phyloP scores from a whole-genome alignment of 306 rosid genomes.

The Vigna nakashimae region DNA sequence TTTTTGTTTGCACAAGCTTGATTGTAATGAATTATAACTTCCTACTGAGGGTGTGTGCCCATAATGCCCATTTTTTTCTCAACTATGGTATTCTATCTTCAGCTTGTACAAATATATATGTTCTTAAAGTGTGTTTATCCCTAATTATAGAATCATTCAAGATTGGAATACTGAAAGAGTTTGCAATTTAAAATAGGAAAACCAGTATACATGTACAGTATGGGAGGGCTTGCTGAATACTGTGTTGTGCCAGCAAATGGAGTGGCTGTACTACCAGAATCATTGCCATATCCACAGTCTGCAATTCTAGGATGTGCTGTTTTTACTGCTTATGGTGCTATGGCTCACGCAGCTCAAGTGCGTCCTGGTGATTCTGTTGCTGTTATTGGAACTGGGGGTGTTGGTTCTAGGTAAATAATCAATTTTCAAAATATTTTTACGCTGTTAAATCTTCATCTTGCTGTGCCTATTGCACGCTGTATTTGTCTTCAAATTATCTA shows the following conservation, averaged over 20 bases:
- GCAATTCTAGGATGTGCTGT: conserved; percentile 98
- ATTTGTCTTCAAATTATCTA: conserved; percentile 16
- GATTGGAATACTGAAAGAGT: conserved; percentile 42
- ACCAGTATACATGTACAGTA: conserved; percentile 89
- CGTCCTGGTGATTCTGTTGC: conserved; percentile 94
- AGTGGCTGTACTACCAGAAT: conserved; percentile 67
- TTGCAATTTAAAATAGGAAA: conserved; percentile 66
- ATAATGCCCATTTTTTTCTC: background rate
- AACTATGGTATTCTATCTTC: conserved; percentile 20
- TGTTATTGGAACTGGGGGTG: conserved; percentile 93
- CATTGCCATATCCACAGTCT: conserved; percentile 86
- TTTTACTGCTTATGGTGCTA: conserved; percentile 97
- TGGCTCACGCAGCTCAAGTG: conserved; percentile 98
- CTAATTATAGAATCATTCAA: conserved; percentile 6
- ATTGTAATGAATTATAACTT: conserved; percentile 17
- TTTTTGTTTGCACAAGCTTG: background rate
- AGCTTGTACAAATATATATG: conserved; percentile 21
- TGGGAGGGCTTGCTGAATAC: conserved; percentile 99
- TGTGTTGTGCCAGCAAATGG: conserved; percentile 96
- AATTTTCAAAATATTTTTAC: background rate
- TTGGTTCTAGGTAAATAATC: conserved; percentile 83
- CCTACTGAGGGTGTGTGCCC: background rate
- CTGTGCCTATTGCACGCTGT: background rate
- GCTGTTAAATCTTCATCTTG: conserved; percentile 28
- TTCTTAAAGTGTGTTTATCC: conserved; percentile 34